Base-by-base conservation (phyloP, 805 yeast species). In the Candida nanaspora region DNA sequence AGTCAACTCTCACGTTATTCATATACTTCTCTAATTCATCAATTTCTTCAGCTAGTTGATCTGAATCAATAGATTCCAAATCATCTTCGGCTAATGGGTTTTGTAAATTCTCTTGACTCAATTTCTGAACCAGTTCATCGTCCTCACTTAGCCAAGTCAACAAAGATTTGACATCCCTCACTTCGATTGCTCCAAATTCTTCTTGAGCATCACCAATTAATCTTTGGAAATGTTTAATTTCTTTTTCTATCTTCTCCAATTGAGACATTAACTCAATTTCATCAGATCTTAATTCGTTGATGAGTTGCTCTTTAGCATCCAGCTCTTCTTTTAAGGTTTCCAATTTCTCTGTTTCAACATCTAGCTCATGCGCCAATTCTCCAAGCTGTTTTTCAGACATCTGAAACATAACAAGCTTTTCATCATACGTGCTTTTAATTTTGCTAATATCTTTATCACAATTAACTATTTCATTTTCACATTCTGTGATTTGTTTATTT, bases 181-280 rank as follows among this genome's bases (percentile, higher is more conserved):
- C 56, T 36, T 72, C 71, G 34, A 78, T 57, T 0, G 56, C 51
- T 1, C 62, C 57, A 15, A 81, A 63, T 22, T 68, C 69, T 3
- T 63, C 65, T 29, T 69, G 57, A 16, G 66, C 55, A 3, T 57
- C 59, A 16, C 57, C 57, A 1, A 68, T 56, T 33, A 66, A 70
- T 16, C 63, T 69, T 27, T 66, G 57, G 9, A 73, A 49, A 18
- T 61, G 57, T 25, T 50, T 57, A 4, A 67, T 50, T 3, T 68
- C 50, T 4, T 63, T 51, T 42, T 68, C 70, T 43, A 72, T 69
- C 48, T 77, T 79, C 42, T 82, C 89, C 38, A 81, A 59, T 50
- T 75, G 76, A 50, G 78, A 80, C 23, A 71, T 73, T 22, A 82
- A 60, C 52, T 84, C 91, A 37, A 84, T 71, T 55, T 84, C 88